phyloP scores from a whole-genome alignment of 2,329 filamentous ascomycete genomes.

The Apiospora marii region DNA sequence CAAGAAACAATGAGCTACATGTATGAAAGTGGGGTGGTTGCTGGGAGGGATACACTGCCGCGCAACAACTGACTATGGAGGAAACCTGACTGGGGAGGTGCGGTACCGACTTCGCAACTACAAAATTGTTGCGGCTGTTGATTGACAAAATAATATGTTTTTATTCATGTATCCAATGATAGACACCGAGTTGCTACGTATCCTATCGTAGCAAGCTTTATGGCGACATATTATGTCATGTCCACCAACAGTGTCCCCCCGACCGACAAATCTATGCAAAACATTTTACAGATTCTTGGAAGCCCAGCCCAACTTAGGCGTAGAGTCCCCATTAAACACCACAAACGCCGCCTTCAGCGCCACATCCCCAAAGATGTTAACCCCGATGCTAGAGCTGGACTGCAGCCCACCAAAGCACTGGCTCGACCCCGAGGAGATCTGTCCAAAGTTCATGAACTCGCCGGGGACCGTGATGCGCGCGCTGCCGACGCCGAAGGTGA shows the following conservation, averaged over 20 bases:
- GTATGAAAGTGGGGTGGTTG: too few relatives aligned
- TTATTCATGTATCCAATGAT: too few relatives aligned
- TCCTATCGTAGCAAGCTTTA: too few relatives aligned
- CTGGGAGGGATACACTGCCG: too few relatives aligned
- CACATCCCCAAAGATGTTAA: conserved; percentile 71
- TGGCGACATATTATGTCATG: neutral
- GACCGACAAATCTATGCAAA: neutral
- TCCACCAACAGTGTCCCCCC: neutral
- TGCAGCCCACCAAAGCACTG: conserved; percentile 74
- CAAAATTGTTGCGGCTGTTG: too few relatives aligned
- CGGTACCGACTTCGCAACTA: too few relatives aligned
- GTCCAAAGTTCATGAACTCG: conserved; percentile 57
- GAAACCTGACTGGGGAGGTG: too few relatives aligned
- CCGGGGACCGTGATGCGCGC: conserved; percentile 59
- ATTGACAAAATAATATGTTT: too few relatives aligned
- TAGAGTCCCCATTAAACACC: conserved; percentile 59
- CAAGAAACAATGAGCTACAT: too few relatives aligned
- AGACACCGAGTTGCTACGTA: too few relatives aligned
- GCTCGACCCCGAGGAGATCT: conserved; percentile 49
- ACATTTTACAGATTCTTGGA: conserved; percentile 37
- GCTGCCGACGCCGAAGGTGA: conserved; percentile 57
- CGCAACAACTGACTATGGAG: too few relatives aligned
- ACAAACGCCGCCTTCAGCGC: conserved; percentile 73
- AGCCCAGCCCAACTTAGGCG: conserved; percentile 54
- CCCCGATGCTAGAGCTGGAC: conserved; percentile 41